phyloP scores from a whole-genome alignment of 2,329 filamentous ascomycete genomes.

The Stenocarpella maydis region DNA sequence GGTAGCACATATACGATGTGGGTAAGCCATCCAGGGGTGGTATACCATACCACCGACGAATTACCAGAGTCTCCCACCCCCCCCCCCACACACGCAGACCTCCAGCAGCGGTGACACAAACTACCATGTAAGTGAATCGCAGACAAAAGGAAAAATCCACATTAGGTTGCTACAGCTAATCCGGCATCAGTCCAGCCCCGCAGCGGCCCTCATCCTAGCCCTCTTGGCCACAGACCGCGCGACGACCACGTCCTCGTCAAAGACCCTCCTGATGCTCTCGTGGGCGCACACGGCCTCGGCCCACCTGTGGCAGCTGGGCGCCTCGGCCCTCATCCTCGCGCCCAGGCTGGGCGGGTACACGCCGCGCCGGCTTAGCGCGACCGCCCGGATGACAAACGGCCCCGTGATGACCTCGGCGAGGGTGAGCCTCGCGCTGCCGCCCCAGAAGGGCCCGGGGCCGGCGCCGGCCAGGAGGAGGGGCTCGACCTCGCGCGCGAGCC shows the following conservation, averaged over 20 bases:
- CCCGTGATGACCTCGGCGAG: slow-evolving; percentile 68
- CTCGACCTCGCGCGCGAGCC: slow-evolving; percentile 73
- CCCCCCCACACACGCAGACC: no score
- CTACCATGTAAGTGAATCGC: no score
- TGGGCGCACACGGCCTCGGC: slow-evolving; percentile 63
- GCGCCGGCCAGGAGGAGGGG: slow-evolving; percentile 67
- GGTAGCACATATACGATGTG: no score
- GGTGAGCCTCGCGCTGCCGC: slow-evolving; percentile 68
- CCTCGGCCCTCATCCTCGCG: slow-evolving; percentile 40
- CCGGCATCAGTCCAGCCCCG: slow-evolving; percentile 25
- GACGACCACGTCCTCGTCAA: slow-evolving; percentile 57
- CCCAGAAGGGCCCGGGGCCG: slow-evolving; percentile 65
- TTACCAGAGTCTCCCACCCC: no score
- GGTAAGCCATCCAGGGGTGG: no score
- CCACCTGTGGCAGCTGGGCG: slow-evolving; percentile 68
- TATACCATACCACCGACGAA: no score
- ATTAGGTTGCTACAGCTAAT: not conserved
- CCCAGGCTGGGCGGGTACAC: slow-evolving; percentile 58
- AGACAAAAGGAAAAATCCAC: not conserved
- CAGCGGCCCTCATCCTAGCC: slow-evolving; percentile 33
- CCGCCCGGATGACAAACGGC: slow-evolving; percentile 24
- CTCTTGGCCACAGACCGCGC: slow-evolving; percentile 50
- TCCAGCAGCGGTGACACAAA: no score
- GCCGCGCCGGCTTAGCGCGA: slow-evolving; percentile 52
- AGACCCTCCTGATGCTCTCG: slow-evolving; percentile 69